Conservation (phyloP, 2,329 filamentous ascomycete genomes). For the Penicillium sp. region DNA sequence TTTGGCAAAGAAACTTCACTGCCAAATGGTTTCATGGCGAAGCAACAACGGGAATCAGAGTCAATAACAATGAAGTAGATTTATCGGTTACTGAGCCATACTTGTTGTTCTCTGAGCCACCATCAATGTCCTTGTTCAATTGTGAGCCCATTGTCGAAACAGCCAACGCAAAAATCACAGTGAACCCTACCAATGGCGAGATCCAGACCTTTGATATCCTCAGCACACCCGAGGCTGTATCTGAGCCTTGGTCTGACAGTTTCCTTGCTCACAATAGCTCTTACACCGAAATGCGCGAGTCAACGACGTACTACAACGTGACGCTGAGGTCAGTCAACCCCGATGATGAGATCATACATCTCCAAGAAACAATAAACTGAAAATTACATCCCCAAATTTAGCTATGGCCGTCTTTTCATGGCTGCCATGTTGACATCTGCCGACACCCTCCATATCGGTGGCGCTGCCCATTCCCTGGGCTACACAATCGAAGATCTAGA, state of each 20-base stretch:
- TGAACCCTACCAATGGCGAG: constrained; percentile 6
- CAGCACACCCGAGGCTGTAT: not conserved
- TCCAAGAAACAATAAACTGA: not conserved
- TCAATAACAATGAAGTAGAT: not conserved
- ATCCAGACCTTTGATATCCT: constrained; percentile 10
- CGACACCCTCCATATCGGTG: constrained; percentile 7
- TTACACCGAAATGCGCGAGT: too few relatives aligned
- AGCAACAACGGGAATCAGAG: constrained; percentile 5
- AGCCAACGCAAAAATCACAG: constrained; percentile 5
- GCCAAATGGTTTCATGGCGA: constrained; percentile 15
- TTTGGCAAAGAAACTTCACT: constrained; percentile 15
- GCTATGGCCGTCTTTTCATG: constrained; percentile 16
- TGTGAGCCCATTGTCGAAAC: constrained; percentile 13
- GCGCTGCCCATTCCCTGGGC: not conserved
- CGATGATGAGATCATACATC: not conserved
- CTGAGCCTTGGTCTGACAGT: constrained; percentile 8
- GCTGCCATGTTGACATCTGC: constrained; percentile 13
- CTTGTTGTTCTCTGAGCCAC: constrained; percentile 2
- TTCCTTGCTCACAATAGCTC: constrained; percentile 14
- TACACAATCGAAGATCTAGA: constrained; percentile 15
- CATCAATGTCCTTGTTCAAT: constrained; percentile 7
- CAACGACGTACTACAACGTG: constrained; percentile 8
- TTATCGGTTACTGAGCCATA: not conserved
- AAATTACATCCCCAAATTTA: not conserved
- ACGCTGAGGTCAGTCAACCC: constrained; percentile 13